These are phyloP conservation scores for Cryptosporidium felis DNA, from an alignment of 169 alveolate species.

Conservation along the genomic window DNA sequence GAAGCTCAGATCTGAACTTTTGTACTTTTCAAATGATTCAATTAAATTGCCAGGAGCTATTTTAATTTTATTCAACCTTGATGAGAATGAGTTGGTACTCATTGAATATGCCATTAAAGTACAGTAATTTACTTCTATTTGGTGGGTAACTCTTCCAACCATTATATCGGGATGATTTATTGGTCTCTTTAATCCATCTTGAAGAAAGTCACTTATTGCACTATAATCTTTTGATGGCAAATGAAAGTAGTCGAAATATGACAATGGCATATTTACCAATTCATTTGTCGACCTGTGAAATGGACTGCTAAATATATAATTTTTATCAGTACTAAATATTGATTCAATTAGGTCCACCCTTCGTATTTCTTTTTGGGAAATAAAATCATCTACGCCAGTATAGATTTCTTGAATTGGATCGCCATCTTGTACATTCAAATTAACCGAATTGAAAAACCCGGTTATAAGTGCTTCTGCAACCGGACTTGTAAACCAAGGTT, in stretches of 20 bases:
- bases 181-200: conserved; percentile 35
- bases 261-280: conserved; percentile 7
- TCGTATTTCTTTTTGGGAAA: conserved; percentile 9
- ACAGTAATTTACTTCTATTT: conserved; percentile 36
- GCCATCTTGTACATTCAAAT: neutral
- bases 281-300: conserved; percentile 30
- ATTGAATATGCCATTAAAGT: conserved; percentile 35
- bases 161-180: conserved; percentile 10
- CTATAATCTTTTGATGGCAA: conserved; percentile 6
- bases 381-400: conserved; percentile 4
- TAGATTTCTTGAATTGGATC: neutral
- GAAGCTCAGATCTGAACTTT: conserved; percentile 21
- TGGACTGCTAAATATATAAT: neutral
- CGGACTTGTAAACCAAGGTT: conserved; percentile 47
- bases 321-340: neutral
- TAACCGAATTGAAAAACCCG: conserved; percentile 19
- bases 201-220: neutral
- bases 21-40: neutral
- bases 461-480: conserved; percentile 62
- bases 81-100: neutral
- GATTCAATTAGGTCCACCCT: neutral
- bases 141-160: conserved; percentile 26
- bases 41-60: neutral
- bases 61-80: neutral
- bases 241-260: conserved; percentile 45